These are phyloP conservation scores for Mesembryanthemum crystallinum DNA, from an alignment of 148 eudicot species.

Conservation along the genomic window DNA sequence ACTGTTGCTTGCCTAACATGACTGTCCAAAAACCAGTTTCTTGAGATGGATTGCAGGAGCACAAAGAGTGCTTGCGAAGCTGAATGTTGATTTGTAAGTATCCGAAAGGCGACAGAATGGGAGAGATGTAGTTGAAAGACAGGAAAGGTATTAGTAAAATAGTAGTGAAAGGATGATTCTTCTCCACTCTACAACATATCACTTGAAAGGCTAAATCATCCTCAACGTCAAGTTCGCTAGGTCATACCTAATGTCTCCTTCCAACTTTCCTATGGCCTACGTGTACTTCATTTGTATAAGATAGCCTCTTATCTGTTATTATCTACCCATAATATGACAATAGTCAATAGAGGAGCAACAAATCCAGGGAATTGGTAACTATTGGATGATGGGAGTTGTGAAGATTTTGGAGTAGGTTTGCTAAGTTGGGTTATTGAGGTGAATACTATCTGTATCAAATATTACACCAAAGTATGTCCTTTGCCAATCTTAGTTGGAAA, in stretches of 20 bases:
- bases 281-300: not conserved
- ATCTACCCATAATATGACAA: not conserved
- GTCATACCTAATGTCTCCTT: not conserved
- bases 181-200: too few species aligned
- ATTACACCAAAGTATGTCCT: not conserved
- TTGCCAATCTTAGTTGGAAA: not conserved
- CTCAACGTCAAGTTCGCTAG: not conserved
- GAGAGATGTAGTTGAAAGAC: not conserved
- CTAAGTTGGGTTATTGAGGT: not conserved
- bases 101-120: not conserved
- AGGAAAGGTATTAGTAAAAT: not conserved
- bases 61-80: not conserved
- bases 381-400: not conserved
- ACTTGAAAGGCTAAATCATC: too few species aligned
- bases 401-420: not conserved
- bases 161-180: too few species aligned
- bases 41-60: not conserved
- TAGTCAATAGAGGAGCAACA: not conserved
- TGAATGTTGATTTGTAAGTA: not conserved
- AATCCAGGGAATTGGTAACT: not conserved
- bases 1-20: not conserved
- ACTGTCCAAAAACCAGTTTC: not conserved
- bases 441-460: not conserved
- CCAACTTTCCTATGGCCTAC: not conserved
- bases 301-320: not conserved